phyloP scores from a whole-genome alignment of 306 rosid species.

The Rosa persica region DNA sequence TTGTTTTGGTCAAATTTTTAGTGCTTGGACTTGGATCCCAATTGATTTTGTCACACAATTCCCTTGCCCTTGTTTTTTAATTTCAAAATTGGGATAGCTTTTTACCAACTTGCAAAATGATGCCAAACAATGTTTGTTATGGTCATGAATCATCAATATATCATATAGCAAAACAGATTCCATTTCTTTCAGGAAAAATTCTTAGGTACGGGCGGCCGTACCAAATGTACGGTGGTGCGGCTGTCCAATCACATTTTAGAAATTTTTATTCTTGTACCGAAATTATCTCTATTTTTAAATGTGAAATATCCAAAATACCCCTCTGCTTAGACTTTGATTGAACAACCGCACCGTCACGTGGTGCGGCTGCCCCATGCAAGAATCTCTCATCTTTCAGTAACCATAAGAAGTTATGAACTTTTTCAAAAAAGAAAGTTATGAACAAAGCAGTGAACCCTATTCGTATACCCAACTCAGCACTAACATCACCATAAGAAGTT shows the following conservation, averaged over 20 bases:
- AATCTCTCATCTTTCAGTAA: background rate
- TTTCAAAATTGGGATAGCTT: background rate
- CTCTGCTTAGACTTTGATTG: no score
- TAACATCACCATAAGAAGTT: no score
- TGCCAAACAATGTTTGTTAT: background rate
- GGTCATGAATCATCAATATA: background rate
- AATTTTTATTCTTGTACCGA: no score
- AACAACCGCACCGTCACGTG: no score
- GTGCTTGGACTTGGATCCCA: background rate
- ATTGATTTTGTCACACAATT: background rate
- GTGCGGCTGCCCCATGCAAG: no score
- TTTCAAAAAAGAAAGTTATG: background rate
- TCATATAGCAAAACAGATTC: background rate
- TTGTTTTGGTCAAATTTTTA: background rate
- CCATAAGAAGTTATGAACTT: background rate
- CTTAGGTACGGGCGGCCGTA: no score
- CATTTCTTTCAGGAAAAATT: background rate
- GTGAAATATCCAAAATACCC: no score
- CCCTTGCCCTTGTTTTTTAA: background rate
- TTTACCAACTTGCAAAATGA: background rate
- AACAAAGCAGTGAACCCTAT: no score
- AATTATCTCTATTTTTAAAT: no score
- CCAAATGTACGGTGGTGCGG: no score
- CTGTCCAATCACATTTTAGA: no score
- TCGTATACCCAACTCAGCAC: no score